These are phyloP conservation scores for Cystofilobasidium macerans DNA, from an alignment of 768 basidiomycete genomes.

Conservation along the genomic window DNA sequence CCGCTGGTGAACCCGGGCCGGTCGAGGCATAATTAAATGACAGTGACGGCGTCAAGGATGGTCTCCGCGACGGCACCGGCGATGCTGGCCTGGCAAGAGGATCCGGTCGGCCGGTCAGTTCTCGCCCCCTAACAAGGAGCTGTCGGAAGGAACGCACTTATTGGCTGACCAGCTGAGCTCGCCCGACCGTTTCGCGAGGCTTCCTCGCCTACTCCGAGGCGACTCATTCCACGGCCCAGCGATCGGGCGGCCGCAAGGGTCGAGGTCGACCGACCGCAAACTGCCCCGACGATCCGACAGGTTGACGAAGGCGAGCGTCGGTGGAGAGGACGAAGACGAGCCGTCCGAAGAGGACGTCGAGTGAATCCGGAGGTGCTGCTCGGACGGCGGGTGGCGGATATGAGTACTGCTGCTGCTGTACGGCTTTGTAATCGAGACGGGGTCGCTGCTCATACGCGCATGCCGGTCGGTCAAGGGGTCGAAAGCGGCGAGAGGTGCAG, in stretches of 20 bases:
- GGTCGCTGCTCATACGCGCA: background rate
- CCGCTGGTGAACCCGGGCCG: background rate
- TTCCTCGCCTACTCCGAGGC: background rate
- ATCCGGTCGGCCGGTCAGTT: background rate
- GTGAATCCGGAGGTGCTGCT: background rate
- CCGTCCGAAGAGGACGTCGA: background rate
- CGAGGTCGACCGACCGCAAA: conserved; percentile 5
- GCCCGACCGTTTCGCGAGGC: background rate
- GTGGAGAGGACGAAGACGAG: conserved; percentile 1
- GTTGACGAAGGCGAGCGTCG: conserved; percentile 16
- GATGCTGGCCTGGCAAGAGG: conserved; percentile 7
- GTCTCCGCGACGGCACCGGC: conserved; percentile 1
- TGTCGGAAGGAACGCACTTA: background rate
- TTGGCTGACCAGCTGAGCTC: background rate
- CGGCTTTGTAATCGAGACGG: background rate
- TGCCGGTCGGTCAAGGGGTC: too few relatives aligned
- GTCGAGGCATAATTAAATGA: conserved; percentile 4
- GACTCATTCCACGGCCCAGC: background rate
- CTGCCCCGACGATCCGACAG: conserved; percentile 14
- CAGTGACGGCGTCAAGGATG: conserved; percentile 18
- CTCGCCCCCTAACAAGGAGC: background rate
- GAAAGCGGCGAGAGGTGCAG: too few relatives aligned
- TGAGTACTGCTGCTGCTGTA: background rate
- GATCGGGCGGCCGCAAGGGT: background rate
- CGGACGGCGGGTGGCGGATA: background rate